Conservation (phyloP, 768 basidiomycete species). For the Suillus subaureus region DNA sequence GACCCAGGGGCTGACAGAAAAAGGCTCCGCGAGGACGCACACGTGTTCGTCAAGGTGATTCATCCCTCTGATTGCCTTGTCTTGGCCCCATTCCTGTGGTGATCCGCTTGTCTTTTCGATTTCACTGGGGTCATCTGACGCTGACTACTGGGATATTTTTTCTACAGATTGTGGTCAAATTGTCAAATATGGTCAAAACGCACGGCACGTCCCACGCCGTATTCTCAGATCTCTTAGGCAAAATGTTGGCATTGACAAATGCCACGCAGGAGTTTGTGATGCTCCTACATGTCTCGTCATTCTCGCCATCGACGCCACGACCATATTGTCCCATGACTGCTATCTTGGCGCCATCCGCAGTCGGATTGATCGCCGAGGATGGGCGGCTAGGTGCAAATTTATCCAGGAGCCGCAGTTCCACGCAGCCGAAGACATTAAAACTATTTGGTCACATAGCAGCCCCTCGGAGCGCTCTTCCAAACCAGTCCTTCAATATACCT, state of each 20-base stretch:
- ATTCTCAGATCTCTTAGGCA: constrained; percentile 60
- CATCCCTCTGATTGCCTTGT: not conserved
- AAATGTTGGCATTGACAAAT: constrained; percentile 77
- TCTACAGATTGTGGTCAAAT: constrained; percentile 67
- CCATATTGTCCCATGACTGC: constrained; percentile 61
- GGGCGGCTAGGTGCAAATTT: constrained; percentile 53
- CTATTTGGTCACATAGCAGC: constrained; percentile 29
- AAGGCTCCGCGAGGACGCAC: constrained; percentile 74
- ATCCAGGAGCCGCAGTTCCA: constrained; percentile 60
- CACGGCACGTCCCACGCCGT: constrained; percentile 59
- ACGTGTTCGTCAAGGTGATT: constrained; percentile 78
- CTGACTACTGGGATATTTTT: not conserved
- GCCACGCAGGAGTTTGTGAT: constrained; percentile 88
- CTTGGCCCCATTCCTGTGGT: not conserved
- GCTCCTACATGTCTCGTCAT: constrained; percentile 82
- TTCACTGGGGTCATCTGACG: not conserved
- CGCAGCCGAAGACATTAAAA: constrained; percentile 46
- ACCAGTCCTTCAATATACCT: constrained; percentile 49
- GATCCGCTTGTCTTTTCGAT: not conserved
- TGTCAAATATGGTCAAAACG: constrained; percentile 74
- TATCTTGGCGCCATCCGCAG: constrained; percentile 26
- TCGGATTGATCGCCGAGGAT: constrained; percentile 42
- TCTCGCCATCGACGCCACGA: constrained; percentile 58
- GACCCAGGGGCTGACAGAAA: constrained; percentile 57
- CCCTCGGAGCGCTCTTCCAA: constrained; percentile 58